Evolutionary conservation across 768 basidiomycete species (phyloP).

Genomic region (Calocybe gangraenosa): DNA sequence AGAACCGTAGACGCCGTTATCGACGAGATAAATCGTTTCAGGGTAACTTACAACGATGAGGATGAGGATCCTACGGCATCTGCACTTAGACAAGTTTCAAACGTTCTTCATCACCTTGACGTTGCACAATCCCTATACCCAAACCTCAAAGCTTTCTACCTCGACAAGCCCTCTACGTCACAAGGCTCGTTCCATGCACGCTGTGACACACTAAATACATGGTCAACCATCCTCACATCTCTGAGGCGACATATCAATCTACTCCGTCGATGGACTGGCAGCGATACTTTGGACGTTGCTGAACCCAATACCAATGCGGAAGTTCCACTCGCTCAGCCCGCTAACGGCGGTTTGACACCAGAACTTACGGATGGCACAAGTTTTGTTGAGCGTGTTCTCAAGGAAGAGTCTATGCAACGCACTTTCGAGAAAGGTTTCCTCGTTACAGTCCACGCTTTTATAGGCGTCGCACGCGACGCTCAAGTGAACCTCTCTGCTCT

Average conservation of each 20-base stretch:
- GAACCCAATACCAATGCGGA: slow-evolving; percentile 72
- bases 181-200: slow-evolving; percentile 71
- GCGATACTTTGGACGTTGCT: slow-evolving; percentile 84
- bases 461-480: slow-evolving; percentile 81
- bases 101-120: slow-evolving; percentile 71
- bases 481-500: slow-evolving; percentile 74
- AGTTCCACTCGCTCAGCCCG: slow-evolving; percentile 34
- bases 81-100: slow-evolving; percentile 59
- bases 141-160: slow-evolving; percentile 70
- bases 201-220: slow-evolving; percentile 85
- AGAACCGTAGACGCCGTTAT: slow-evolving; percentile 79
- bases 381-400: slow-evolving; percentile 90
- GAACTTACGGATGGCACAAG: slow-evolving; percentile 68
- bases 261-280: slow-evolving; percentile 91
- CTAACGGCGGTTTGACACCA: slow-evolving; percentile 23
- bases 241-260: slow-evolving; percentile 78
- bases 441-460: slow-evolving; percentile 81
- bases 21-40: slow-evolving; percentile 79
- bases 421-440: slow-evolving; percentile 91
- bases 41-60: slow-evolving; percentile 36
- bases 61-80: slow-evolving; percentile 35
- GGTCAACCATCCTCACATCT: slow-evolving; percentile 85
- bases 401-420: slow-evolving; percentile 93
- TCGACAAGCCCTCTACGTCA: slow-evolving; percentile 71
- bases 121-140: slow-evolving; percentile 87